Conservation (phyloP, 2,329 filamentous ascomycete genomes). For the Fusarium sambucinum region DNA sequence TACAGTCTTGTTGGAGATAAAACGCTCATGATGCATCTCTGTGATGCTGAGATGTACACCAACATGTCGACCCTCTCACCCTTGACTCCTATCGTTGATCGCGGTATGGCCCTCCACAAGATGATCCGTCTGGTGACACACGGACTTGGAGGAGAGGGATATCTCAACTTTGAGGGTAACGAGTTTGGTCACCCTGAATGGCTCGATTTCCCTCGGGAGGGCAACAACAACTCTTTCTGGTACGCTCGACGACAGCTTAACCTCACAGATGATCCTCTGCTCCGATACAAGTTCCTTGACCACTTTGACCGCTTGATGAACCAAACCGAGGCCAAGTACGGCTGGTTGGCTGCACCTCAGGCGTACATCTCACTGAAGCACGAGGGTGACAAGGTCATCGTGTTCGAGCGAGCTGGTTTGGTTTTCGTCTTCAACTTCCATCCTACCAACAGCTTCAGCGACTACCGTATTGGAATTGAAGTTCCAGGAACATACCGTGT, state of each 20-base stretch:
- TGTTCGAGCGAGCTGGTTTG: conserved; percentile 91
- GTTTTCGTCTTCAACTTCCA: conserved; percentile 99
- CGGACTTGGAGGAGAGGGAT: conserved; percentile 91
- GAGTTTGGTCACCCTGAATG: conserved; percentile 99
- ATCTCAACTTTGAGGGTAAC: conserved; percentile 98
- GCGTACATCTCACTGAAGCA: conserved; percentile 96
- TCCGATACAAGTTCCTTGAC: conserved; percentile 92
- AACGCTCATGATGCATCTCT: conserved; percentile 96
- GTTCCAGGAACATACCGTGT: conserved; percentile 86
- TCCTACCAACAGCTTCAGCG: conserved; percentile 83
- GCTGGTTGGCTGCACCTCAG: conserved; percentile 88
- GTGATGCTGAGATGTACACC: conserved; percentile 96
- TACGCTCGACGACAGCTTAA: conserved; percentile 95
- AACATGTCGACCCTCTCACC: conserved; percentile 91
- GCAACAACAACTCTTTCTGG: conserved; percentile 93
- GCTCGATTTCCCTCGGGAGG: conserved; percentile 96
- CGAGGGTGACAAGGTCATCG: conserved; percentile 91
- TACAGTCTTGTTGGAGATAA: conserved; percentile 93
- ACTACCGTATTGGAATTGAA: conserved; percentile 93
- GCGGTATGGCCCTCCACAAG: conserved; percentile 94
- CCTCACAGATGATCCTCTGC: conserved; percentile 83
- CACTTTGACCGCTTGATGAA: conserved; percentile 96
- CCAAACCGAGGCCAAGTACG: conserved; percentile 84
- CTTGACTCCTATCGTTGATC: conserved; percentile 88
- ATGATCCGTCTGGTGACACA: conserved; percentile 97